Evolutionary conservation across 2,329 filamentous ascomycete genomes (phyloP).

Genomic region (Diaporthe destruens): DNA sequence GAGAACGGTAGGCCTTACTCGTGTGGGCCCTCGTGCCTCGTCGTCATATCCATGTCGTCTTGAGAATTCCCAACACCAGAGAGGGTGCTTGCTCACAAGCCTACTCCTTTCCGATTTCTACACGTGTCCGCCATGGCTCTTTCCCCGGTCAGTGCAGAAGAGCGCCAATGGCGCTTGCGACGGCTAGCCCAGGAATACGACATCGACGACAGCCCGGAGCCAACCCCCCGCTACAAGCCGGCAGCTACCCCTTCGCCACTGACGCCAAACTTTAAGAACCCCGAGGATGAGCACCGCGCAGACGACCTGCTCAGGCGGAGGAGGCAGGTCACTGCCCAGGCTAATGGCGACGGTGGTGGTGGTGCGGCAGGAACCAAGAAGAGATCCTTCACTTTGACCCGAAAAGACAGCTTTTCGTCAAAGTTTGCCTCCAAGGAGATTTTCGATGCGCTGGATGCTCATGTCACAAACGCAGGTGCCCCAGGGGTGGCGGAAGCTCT

Average conservation of each 20-base stretch:
- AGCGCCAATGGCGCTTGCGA: conserved; percentile 61
- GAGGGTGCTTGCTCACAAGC: conserved; percentile 5
- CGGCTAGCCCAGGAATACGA: conserved; percentile 65
- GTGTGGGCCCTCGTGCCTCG: conserved; percentile 7
- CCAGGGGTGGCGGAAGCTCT: conserved; percentile 69
- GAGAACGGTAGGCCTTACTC: not conserved
- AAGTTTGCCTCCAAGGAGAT: conserved; percentile 66
- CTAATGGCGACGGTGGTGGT: conserved; percentile 47
- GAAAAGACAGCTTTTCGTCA: conserved; percentile 61
- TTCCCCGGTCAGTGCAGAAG: conserved; percentile 47
- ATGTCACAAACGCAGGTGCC: conserved; percentile 62
- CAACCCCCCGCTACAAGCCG: conserved; percentile 57
- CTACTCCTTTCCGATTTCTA: not conserved
- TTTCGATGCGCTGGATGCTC: conserved; percentile 63
- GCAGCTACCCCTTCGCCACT: conserved; percentile 46
- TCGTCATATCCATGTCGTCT: conserved; percentile 23
- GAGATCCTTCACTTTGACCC: conserved; percentile 61
- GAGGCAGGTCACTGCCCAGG: conserved; percentile 50
- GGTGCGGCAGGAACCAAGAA: conserved; percentile 47
- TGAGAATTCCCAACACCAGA: conserved; percentile 14
- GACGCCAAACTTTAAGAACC: conserved; percentile 58
- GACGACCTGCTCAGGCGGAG: conserved; percentile 66
- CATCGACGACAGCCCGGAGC: conserved; percentile 56
- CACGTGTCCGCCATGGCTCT: conserved; percentile 33
- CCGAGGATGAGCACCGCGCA: conserved; percentile 64